Evolutionary conservation across 495 filamentous ascomycete genomes (phyloP).

Genomic region (Penicillium bialowiezense): DNA sequence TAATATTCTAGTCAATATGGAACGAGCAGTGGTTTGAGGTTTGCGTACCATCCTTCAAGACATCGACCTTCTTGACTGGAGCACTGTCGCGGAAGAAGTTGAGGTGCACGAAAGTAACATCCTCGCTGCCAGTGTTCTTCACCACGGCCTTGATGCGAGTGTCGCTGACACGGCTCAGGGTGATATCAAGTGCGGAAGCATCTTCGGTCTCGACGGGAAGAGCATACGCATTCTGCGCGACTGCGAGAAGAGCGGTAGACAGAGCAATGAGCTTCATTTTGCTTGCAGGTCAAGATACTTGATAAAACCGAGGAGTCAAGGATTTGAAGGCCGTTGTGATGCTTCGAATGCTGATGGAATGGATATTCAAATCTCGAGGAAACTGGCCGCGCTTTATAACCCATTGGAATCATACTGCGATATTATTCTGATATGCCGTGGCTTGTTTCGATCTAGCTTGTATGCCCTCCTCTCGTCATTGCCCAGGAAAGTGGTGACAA

Average conservation of each 20-base stretch:
- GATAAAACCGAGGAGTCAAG: neutral
- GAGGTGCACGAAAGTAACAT: constrained; percentile 57
- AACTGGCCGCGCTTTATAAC: neutral
- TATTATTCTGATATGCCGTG: neutral
- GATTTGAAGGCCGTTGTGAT: neutral
- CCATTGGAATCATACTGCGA: neutral
- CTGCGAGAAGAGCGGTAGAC: constrained; percentile 32
- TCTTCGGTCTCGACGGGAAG: constrained; percentile 42
- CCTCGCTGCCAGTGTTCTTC: constrained; percentile 54
- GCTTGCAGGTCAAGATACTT: neutral
- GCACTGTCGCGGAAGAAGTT: constrained; percentile 59
- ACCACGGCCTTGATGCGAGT: constrained; percentile 59
- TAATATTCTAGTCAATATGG: constrained; percentile 16
- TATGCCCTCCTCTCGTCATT: neutral
- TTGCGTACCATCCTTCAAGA: constrained; percentile 51
- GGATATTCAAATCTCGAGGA: neutral
- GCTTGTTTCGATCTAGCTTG: neutral
- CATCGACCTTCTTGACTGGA: constrained; percentile 58
- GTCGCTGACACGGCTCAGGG: constrained; percentile 51
- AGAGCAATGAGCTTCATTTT: constrained; percentile 18
- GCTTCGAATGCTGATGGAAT: neutral
- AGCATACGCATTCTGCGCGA: constrained; percentile 38
- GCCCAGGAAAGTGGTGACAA: neutral
- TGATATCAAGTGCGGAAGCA: constrained; percentile 48
- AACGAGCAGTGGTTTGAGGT: neutral